Conservation (phyloP, 176 grass and related monocot genomes). For the Carex parvula region DNA sequence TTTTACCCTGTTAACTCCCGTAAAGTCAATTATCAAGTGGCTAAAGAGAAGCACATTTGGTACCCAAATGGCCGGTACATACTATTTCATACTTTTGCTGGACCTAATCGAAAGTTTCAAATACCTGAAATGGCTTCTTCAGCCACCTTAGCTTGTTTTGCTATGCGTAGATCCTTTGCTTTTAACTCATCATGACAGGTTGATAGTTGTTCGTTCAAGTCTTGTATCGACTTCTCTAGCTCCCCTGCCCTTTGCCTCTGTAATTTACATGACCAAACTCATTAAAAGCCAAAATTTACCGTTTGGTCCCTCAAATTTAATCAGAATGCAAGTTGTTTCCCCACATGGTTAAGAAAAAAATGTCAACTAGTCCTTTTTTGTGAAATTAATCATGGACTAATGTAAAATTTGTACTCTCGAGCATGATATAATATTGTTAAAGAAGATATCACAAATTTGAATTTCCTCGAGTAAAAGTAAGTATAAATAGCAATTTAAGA, state of each 20-base stretch:
- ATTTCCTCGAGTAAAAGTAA: neutral
- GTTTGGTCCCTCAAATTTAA: neutral
- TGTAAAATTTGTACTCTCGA: neutral
- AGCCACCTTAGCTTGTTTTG: constrained; percentile 80
- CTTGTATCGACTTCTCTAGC: constrained; percentile 67
- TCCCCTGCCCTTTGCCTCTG: constrained; percentile 60
- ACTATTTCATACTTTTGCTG: neutral
- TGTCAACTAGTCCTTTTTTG: neutral
- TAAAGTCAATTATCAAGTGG: neutral
- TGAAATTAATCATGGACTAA: neutral
- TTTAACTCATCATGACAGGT: constrained; percentile 48
- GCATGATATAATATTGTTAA: neutral
- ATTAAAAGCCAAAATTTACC: neutral
- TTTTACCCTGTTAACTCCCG: neutral
- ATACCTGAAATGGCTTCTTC: constrained; percentile 96
- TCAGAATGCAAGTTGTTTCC: neutral
- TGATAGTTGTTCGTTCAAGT: constrained; percentile 64
- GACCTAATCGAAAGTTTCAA: constrained; percentile 1
- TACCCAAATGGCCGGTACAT: neutral
- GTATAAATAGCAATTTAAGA: neutral
- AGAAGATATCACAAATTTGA: constrained; percentile 20
- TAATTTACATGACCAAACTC: constrained; percentile 19
- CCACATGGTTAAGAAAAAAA: neutral
- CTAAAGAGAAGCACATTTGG: neutral
- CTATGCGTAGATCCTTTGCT: constrained; percentile 64